Percentiles rank a stretch among this genome's conserved stretches.
Evolutionary conservation across 352 stramenopile species (phyloP).

Genomic region (Phytophthora pisi): DNA sequence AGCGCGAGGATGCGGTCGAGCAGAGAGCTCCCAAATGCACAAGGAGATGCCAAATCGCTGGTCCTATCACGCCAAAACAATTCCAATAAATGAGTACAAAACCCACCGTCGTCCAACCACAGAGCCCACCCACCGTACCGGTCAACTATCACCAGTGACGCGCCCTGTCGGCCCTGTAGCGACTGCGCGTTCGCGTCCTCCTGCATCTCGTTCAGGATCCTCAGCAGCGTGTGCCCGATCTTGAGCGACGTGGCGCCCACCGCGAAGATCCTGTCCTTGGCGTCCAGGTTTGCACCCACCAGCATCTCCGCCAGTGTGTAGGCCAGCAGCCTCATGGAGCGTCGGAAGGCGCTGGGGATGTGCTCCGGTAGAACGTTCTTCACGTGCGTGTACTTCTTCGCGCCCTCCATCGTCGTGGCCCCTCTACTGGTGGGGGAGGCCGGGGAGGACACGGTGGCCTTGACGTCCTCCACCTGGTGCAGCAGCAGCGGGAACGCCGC

Average conservation of each 20-base stretch:
- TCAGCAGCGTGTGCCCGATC: constrained; percentile 76
- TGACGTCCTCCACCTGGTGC: constrained; percentile 45
- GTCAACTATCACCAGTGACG: constrained; percentile 72
- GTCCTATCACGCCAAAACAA: constrained; percentile 41
- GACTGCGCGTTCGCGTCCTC: constrained; percentile 46
- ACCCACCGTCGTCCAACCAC: not conserved
- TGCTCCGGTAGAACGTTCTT: constrained; percentile 71
- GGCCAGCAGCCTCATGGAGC: constrained; percentile 69
- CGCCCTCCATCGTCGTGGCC: constrained; percentile 1
- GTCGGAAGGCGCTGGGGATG: constrained; percentile 65
- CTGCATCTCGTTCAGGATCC: constrained; percentile 64
- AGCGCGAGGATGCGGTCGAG: constrained; percentile 72
- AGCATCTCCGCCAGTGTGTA: constrained; percentile 69
- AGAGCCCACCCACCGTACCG: constrained; percentile 35
- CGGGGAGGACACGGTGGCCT: not conserved
- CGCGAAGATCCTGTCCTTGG: constrained; percentile 74
- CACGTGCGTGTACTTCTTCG: constrained; percentile 55
- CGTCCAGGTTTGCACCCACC: constrained; percentile 51
- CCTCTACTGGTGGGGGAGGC: constrained; percentile 15
- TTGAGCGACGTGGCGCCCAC: constrained; percentile 78
- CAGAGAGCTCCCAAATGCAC: constrained; percentile 68
- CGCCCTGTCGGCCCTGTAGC: constrained; percentile 48
- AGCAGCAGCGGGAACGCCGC: constrained; percentile 74
- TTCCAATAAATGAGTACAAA: not conserved
- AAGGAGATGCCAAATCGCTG: constrained; percentile 64